Evolutionary conservation across 2,329 filamentous ascomycete genomes (phyloP).

Genomic region (Hypoxylon sp.): DNA sequence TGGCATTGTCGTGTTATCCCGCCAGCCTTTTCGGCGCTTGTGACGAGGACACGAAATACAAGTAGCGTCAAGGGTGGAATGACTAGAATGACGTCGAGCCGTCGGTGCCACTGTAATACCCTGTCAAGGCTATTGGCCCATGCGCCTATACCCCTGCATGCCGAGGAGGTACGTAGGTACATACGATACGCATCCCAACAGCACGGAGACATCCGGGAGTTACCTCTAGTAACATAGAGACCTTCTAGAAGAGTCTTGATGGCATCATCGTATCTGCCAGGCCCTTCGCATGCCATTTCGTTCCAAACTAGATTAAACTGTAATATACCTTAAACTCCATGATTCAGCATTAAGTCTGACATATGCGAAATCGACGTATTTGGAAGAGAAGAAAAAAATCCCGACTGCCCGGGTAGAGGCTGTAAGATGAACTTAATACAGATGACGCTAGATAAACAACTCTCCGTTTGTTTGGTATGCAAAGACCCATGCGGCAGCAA

Average conservation of each 20-base stretch:
- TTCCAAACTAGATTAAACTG: neutral
- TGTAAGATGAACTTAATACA: conserved; percentile 2
- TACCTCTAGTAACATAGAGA: neutral
- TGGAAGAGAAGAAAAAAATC: neutral
- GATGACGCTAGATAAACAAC: conserved; percentile 5
- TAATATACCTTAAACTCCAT: neutral
- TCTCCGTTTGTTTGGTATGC: conserved; percentile 3
- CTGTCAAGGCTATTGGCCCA: conserved; percentile 21
- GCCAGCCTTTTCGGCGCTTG: conserved; percentile 22
- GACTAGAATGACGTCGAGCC: conserved; percentile 38
- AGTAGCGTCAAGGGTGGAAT: conserved; percentile 7
- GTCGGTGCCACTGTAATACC: conserved; percentile 16
- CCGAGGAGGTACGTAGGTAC: conserved; percentile 7
- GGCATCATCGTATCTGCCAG: neutral
- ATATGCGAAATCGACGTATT: neutral
- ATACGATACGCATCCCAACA: conserved; percentile 1
- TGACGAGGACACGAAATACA: conserved; percentile 10
- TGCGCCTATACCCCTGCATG: conserved; percentile 14
- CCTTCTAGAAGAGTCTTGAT: conserved; percentile 22
- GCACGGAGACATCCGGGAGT: conserved; percentile 23
- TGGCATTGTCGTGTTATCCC: conserved; percentile 23
- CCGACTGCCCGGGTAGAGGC: neutral
- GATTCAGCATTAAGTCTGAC: neutral
- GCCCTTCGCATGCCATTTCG: neutral
- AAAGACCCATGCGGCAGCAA: conserved; percentile 1